Evolutionary conservation across 2,329 filamentous ascomycete genomes (phyloP), one percentile per base, ranked within the genome.

Genomic region (Botrytis fragariae): DNA sequence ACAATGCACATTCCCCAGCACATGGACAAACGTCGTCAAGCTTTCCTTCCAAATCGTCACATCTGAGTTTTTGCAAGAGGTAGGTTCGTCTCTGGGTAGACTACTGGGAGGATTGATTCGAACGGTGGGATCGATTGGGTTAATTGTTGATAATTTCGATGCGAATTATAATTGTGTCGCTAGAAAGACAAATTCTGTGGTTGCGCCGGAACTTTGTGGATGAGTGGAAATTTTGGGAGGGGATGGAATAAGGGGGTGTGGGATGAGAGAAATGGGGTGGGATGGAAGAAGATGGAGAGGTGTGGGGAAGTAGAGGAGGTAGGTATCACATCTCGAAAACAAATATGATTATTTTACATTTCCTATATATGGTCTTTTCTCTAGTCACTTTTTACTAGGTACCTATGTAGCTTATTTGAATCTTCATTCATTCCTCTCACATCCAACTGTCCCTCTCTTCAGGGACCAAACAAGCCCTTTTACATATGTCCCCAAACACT

Each of bases 341-440:
- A 9, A 8, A 3, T 9, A 45, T 45, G 44, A 45, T 20, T 8
- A 45, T 45, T 20, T 20, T 44, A 20, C 6, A 44, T 44, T 20
- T 20, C 42, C 42, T 44, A 44, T 44, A 0, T 20, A 44, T 44
- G 18, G 0, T 44, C 18, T 44, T 44, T 44, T 18, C 42, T 44
- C 42, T 20, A 20, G 18, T 20, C 18, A 44, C 42, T 44, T 7
- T 20, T 8, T 44, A 44, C 7, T 44, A 7, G 0, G 1, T 44
- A 44, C 16, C 18, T 20, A 45, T 18, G 5, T 45, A 45, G 18
- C 20, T 45, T 20, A 45, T 20, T 20, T 20, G 2, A 20, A 45
- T 45, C 9, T 20, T 1, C 0, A 45, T 1, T 3, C 7, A 45
- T 45, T 45, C 20, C 18, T 0, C 39, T n/a, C n/a, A n/a, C n/a